Base-by-base conservation (phyloP, 257 asterid species). In the Nicotiana undulata region DNA sequence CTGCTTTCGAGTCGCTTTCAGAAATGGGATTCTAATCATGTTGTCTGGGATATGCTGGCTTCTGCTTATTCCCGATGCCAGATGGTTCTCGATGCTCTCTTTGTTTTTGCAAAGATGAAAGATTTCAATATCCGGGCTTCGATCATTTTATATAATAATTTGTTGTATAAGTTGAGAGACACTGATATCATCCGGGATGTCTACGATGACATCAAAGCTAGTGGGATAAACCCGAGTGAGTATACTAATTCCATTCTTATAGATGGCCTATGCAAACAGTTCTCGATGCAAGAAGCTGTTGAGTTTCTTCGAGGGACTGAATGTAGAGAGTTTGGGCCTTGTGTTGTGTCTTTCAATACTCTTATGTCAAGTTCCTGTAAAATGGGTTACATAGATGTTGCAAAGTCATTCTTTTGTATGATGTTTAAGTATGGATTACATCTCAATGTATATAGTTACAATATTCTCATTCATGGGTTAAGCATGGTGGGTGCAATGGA, bases 31-130 rank as follows among this genome's bases (percentile, higher is more conserved):
- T 86, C 90, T 34, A 85, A 79, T 81, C 83, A 82, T 79, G 37
- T 83, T 80, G 93, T 93, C 66, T 93, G 95, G 98, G 94, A 94
- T 85, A 85, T 87, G 85, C 84, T 94, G 84, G 90, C 90, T 81
- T 89, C 90, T 87, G 88, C 87, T 75, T 94, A 87, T 84, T 89
- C 93, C 70, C 85, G 86, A 81, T 78, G 75, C 32, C 84, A 79
- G 76, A 92, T 94, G 98, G 88, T 89, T 22, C 83, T 83, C 55
- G 98, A 93, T 89, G 89, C 95, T 77, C 92, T 93, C 74, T 56
- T 83, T 81, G 92, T 92, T 68, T 79, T 94, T 53, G 67, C 84
- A 79, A 89, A 84, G 89, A 94, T 94, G 98, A 90, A 89, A 77
- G 91, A 90, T 80, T 80, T 87, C 32, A 65, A 80, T 63, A 83